These are phyloP conservation scores for Trypanosoma boissoni DNA, from an alignment of 208 protist genomes.

Conservation along the genomic window DNA sequence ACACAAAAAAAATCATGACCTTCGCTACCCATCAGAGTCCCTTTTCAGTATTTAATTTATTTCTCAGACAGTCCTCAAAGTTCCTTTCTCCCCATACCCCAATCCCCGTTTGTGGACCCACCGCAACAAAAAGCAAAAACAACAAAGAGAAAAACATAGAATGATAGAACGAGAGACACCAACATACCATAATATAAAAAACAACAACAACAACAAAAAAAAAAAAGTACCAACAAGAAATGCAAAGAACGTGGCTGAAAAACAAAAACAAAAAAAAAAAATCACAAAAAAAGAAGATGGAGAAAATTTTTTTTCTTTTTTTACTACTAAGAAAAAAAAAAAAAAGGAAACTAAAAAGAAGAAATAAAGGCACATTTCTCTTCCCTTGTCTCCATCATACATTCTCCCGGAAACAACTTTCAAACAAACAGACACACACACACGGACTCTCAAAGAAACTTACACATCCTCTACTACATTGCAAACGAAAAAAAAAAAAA, in stretches of 20 bases:
- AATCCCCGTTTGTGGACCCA: no score
- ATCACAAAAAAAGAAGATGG: conserved; percentile 8
- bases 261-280: not conserved
- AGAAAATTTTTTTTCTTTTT: not conserved
- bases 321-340: conserved; percentile 11
- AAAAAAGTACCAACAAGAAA: not conserved
- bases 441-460: not conserved
- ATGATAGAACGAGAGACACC: conserved; percentile 2
- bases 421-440: conserved; percentile 11
- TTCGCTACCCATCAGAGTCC: no score
- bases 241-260: not conserved
- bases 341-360: conserved; percentile 14
- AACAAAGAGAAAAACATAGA: conserved; percentile 15
- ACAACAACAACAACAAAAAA: conserved; percentile 4
- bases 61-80: no score
- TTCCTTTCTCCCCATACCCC: no score
- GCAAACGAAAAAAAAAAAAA: conserved; percentile 13
- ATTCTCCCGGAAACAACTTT: no score
- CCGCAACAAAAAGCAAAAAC: conserved; percentile 6
- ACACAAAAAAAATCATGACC: no score
- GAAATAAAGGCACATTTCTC: conserved; percentile 9
- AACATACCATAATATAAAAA: not conserved
- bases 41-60: no score
- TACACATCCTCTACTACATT: conserved; percentile 7
- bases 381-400: no score